phyloP scores from a whole-genome alignment of 2,329 filamentous ascomycete genomes.

The Apiospora rasikravindrae region DNA sequence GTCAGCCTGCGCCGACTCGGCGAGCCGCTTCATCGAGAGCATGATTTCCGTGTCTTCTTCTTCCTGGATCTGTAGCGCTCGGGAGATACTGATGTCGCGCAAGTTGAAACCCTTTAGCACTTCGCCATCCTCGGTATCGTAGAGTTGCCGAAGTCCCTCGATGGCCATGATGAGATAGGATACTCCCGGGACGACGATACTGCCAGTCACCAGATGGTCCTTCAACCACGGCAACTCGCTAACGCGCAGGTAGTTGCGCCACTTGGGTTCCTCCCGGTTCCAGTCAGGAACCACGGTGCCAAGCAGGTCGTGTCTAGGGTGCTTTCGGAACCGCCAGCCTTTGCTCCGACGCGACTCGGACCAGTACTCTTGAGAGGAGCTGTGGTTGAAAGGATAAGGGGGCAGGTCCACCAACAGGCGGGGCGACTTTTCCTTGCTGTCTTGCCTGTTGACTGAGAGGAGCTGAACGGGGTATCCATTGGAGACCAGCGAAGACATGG shows the following conservation, averaged over 20 bases:
- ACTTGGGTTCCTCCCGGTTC: constrained; percentile 38
- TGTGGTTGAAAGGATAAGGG: constrained; percentile 53
- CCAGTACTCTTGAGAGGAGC: constrained; percentile 43
- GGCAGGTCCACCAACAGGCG: constrained; percentile 44
- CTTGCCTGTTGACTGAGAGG: constrained; percentile 39
- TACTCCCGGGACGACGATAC: constrained; percentile 54
- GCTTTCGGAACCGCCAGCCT: constrained; percentile 40
- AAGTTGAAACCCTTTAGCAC: constrained; percentile 2
- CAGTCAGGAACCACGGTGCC: constrained; percentile 39
- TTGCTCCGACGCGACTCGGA: constrained; percentile 41
- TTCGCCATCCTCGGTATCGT: neutral
- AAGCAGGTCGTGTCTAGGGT: constrained; percentile 45
- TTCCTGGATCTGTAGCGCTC: constrained; percentile 11
- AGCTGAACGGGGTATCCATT: constrained; percentile 39
- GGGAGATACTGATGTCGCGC: constrained; percentile 16
- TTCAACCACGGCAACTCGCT: constrained; percentile 49
- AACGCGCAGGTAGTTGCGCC: constrained; percentile 43
- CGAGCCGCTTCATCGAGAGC: neutral
- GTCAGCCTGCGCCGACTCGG: constrained; percentile 3
- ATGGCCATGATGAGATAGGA: constrained; percentile 43
- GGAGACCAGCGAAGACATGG: constrained; percentile 21
- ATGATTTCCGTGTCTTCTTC: constrained; percentile 15
- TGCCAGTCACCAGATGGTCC: constrained; percentile 54
- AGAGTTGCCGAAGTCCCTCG: constrained; percentile 38
- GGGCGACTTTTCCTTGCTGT: constrained; percentile 36